These are phyloP conservation scores for Coemansia sp. DNA, from an alignment of 192 early-diverging fungal genomes.

Conservation along the genomic window DNA sequence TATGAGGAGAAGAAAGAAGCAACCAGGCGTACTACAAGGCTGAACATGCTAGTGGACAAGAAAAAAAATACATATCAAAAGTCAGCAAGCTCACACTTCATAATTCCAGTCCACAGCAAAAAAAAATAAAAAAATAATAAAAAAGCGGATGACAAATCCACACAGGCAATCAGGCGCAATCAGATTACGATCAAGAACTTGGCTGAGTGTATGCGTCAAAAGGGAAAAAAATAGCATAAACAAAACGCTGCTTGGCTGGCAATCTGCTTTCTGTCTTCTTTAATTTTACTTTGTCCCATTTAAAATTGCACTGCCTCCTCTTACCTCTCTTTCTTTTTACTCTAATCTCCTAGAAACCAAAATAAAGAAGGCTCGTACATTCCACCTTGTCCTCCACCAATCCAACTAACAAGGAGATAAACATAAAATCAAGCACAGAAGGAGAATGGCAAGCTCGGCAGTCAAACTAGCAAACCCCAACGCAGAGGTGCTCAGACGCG, in stretches of 20 bases:
- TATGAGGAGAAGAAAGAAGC: too few species aligned
- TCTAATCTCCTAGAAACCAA: neutral
- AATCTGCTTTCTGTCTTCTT: neutral
- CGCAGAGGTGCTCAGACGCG: conserved; percentile 96
- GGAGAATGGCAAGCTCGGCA: conserved; percentile 67
- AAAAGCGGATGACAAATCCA: conserved; percentile 6
- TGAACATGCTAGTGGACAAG: neutral
- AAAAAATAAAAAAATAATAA: conserved; percentile 21
- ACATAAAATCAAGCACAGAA: neutral
- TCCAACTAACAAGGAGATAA: neutral
- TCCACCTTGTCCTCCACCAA: neutral
- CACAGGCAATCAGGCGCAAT: neutral
- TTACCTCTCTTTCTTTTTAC: neutral
- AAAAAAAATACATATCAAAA: too few species aligned
- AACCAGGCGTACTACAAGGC: neutral
- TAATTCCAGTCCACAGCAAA: neutral
- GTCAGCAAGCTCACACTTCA: too few species aligned
- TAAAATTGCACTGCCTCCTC: neutral
- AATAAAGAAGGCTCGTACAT: neutral
- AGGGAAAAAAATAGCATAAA: neutral
- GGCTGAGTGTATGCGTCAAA: neutral
- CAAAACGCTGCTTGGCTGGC: neutral
- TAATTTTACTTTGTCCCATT: neutral
- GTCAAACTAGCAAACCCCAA: conserved; percentile 96
- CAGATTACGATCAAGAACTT: neutral